Evolutionary conservation across 176 grass and related monocot species (phyloP).

Genomic region (Microstegium vimineum): DNA sequence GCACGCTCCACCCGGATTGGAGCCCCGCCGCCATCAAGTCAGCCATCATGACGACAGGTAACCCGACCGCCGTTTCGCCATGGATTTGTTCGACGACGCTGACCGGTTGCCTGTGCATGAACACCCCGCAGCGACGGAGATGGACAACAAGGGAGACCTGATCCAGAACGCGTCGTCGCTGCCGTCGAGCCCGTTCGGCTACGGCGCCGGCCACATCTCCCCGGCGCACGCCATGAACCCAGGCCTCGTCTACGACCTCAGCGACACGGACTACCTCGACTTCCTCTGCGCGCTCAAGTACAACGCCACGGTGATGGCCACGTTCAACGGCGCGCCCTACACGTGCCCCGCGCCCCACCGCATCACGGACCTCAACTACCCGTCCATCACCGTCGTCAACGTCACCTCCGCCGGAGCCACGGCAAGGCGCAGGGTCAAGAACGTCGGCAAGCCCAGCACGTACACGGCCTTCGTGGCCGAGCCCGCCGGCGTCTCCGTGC

Average conservation of each 20-base stretch:
- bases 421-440: constrained; percentile 53
- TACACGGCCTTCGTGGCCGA: constrained; percentile 39
- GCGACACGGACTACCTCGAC: constrained; percentile 50
- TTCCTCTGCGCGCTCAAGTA: constrained; percentile 67
- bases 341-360: constrained; percentile 25
- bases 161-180: constrained; percentile 41
- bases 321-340: constrained; percentile 41
- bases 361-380: constrained; percentile 68
- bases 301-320: constrained; percentile 37
- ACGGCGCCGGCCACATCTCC: constrained; percentile 60
- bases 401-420: constrained; percentile 17
- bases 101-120: too few species aligned
- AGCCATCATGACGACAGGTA: constrained; percentile 77
- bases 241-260: constrained; percentile 71
- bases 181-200: constrained; percentile 50
- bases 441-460: constrained; percentile 41
- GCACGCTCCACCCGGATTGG: constrained; percentile 58
- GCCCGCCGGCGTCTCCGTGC: constrained; percentile 42
- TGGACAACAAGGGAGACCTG: constrained; percentile 39
- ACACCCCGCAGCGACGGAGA: constrained; percentile 33
- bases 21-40: constrained; percentile 65
- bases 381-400: constrained; percentile 52
- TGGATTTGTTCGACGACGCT: too few species aligned
- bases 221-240: constrained; percentile 54
- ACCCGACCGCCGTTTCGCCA: too few species aligned